Conservation (phyloP, 768 basidiomycete genomes). For the Amanita rimosa region DNA sequence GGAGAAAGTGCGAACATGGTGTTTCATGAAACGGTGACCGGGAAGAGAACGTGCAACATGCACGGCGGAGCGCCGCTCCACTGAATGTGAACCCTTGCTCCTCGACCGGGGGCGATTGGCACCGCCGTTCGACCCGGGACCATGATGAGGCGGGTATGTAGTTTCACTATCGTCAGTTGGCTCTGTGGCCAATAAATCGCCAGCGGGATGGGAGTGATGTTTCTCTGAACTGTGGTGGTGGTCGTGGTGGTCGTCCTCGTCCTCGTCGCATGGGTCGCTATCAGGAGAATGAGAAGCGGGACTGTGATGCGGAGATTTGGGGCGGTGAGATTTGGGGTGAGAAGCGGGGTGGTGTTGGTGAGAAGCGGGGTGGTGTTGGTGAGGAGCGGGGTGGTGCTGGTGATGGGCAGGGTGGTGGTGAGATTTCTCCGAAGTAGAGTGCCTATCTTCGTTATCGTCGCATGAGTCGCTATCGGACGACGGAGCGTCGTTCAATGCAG, state of each 20-base stretch:
- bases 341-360: no score
- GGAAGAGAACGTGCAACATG: not conserved
- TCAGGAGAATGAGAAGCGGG: no score
- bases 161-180: not conserved
- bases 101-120: not conserved
- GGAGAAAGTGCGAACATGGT: not conserved
- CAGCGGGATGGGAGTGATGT: not conserved
- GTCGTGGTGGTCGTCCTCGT: not conserved
- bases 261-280: no score
- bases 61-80: not conserved
- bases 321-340: no score
- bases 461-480: not conserved
- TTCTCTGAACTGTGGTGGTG: not conserved
- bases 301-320: no score
- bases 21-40: constrained; percentile 1
- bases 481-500: not conserved
- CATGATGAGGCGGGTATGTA: not conserved
- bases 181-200: not conserved
- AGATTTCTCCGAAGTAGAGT: not conserved
- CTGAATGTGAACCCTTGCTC: not conserved
- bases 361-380: no score
- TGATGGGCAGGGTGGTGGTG: not conserved
- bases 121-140: not conserved
- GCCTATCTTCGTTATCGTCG: not conserved
- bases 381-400: no score